Evolutionary conservation across 306 rosid genomes (phyloP).

Genomic region (Cicer arietinum): DNA sequence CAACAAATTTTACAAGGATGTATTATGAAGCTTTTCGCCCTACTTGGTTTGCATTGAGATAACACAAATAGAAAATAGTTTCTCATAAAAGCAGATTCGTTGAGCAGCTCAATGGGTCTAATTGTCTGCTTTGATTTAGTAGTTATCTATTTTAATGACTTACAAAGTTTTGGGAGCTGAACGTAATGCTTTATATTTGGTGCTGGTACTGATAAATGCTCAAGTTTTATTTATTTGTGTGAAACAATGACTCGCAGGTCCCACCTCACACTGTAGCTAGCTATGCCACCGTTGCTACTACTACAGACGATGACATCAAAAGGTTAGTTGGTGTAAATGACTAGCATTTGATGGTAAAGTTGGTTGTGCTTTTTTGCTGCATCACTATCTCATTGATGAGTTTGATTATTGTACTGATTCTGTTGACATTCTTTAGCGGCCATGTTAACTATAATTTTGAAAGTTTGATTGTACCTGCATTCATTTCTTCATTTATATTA

Average conservation of each 20-base stretch:
- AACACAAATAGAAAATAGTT: not conserved
- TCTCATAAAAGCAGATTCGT: not conserved
- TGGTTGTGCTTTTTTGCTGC: slow-evolving; percentile 25
- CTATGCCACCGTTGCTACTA: slow-evolving; percentile 66
- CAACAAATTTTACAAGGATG: slow-evolving; percentile 28
- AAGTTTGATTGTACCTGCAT: slow-evolving; percentile 7
- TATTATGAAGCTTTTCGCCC: slow-evolving; percentile 17
- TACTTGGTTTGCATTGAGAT: slow-evolving; percentile 8
- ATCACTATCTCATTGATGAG: slow-evolving; percentile 16
- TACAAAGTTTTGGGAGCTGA: slow-evolving; percentile 22
- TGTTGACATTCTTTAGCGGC: slow-evolving; percentile 17
- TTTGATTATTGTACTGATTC: slow-evolving; percentile 18
- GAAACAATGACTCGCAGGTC: slow-evolving; percentile 60
- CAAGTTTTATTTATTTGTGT: slow-evolving; percentile 5
- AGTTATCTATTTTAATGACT: slow-evolving; percentile 29
- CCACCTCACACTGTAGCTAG: slow-evolving; percentile 68
- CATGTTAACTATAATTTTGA: slow-evolving; percentile 3
- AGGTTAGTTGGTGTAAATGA: slow-evolving; percentile 57
- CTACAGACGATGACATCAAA: slow-evolving; percentile 61
- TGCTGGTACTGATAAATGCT: slow-evolving; percentile 33
- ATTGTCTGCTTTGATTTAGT: slow-evolving; percentile 12
- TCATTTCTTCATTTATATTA: slow-evolving; percentile 6
- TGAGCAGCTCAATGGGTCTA: slow-evolving; percentile 21
- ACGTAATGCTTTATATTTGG: slow-evolving; percentile 11
- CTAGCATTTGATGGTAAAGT: slow-evolving; percentile 30